Evolutionary conservation across 495 filamentous ascomycete species (phyloP), one percentile per base, ranked within the genome.

Genomic region (Xylaria cubensis): DNA sequence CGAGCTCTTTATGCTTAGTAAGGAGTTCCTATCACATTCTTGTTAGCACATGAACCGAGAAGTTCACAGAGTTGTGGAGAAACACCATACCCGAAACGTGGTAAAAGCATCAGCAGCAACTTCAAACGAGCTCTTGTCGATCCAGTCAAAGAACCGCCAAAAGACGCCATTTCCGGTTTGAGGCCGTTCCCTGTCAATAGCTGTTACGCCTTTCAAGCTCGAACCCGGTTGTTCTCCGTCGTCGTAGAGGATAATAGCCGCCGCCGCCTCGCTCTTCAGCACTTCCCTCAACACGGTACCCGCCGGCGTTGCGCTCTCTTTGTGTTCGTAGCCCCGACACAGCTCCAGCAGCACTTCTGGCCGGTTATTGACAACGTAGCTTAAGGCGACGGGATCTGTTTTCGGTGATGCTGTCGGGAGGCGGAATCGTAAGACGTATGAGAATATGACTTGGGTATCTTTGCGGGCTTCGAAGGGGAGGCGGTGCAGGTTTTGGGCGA

Each of bases 61-160:
- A 62, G 48, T 36, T 36, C 41, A 70, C 34, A 46, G 44, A 65
- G 17, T 0, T 61, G 42, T 73, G 39, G 26, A 41, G 46, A 42
- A 26, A 36, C 29, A 62, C 66, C 89, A 74, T 86, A 97, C 94
- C 81, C 95, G 86, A 81, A 99, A 99, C 8, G 95, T 98, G 50
- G 93, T 96, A 76, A 98, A 99, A 1, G 97, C 95, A 84, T 98
- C 97, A 41, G 97, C 95, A 76, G 94, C 95, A 70, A 98, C 92
- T 84, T 99, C 97, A 80, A 99, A 99, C 21, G 91, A 94, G 72
- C 93, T 91, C 77, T 92, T 90, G 79, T 98, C 94, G 69, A 99
- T 97, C 93, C 95, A 99, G 61, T 93, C 88, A 77, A 99, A 99
- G 82, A 98, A 98, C n/a, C 86, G 89, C 97, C 97, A 99, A 78